Evolutionary conservation across 495 filamentous ascomycete species (phyloP), one percentile per base, ranked within the genome.

Genomic region (Xylaria nigripes): DNA sequence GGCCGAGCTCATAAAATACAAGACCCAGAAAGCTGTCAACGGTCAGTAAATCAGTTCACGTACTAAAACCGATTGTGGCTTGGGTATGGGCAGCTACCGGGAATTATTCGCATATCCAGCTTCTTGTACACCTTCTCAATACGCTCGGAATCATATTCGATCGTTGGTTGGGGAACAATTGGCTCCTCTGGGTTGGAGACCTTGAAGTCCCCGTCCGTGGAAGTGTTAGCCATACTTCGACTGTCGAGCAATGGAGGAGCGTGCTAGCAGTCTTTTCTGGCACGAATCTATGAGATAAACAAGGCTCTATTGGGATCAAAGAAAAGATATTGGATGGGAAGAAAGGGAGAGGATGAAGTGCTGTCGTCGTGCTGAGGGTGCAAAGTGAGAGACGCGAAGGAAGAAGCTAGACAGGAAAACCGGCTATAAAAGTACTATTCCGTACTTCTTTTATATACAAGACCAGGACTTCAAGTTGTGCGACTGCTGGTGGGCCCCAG

Each of bases 1-100:
- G 49, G 89, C 89, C 1, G 91, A 93, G 76, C 86, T 89, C 54
- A 95, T 77, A 67, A 96, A 95, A 70, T 96, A 96, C 7, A 96
- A 76, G n/a, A 85, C 70, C 90, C 90, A 95, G 68, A 96, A 90
- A 34, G 90, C 88, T 64, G 40, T 24, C n/a, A 50, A 41, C 45
- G 5, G 38, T 58, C 30, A 57, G 60, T 50, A 57, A 46, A 16
- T 53, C n/a, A 38, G 38, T 18, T 21, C 19, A 27, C 15, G 10
- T n/a, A 8, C 6, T 24, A 10, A 44, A 12, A 25, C 21, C 32
- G 32, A 27, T 22, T n/a, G 32, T 9, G 6, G 10, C 32, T 12
- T 30, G 15, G 22, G 43, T 38, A 57, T 48, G 47, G 12, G 40
- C 12, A 23, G 22, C n/a, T 70, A 77, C 80, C 77, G 56, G 89